Evolutionary conservation across 352 stramenopile genomes (phyloP).

Genomic region (Phytophthora vignae): DNA sequence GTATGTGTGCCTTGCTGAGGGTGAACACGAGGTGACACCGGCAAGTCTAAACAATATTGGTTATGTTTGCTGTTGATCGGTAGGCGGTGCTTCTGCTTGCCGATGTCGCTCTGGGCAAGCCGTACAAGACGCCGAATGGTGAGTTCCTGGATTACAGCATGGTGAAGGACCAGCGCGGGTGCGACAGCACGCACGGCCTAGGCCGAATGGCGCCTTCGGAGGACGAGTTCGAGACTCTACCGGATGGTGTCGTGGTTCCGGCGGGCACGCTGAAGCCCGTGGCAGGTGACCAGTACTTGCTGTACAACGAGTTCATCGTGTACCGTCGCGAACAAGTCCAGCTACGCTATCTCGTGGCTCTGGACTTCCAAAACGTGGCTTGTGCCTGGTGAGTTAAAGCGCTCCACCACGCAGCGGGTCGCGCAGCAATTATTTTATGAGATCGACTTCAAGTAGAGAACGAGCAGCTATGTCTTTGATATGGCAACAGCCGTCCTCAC

Average conservation of each 20-base stretch:
- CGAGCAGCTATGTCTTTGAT: conserved; percentile 18
- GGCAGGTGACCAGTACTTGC: conserved; percentile 28
- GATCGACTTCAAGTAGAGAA: conserved; percentile 3
- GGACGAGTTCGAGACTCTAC: conserved; percentile 32
- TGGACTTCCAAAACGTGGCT: conserved; percentile 33
- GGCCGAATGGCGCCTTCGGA: conserved; percentile 41
- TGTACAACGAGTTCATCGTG: conserved; percentile 64
- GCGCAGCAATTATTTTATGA: conserved; percentile 11
- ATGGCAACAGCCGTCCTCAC: conserved; percentile 18
- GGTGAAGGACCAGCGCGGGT: conserved; percentile 30
- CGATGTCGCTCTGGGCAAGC: conserved; percentile 49
- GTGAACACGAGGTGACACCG: background rate
- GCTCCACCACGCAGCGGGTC: background rate
- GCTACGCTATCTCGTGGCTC: conserved; percentile 43
- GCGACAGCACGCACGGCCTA: conserved; percentile 43
- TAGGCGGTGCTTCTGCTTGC: conserved; percentile 47
- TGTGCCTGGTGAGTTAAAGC: conserved; percentile 23
- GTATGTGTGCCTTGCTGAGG: conserved; percentile 4
- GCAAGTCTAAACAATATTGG: background rate
- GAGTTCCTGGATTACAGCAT: conserved; percentile 39
- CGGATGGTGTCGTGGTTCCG: conserved; percentile 50
- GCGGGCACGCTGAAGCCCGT: conserved; percentile 34
- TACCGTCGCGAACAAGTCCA: conserved; percentile 56
- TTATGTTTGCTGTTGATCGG: background rate
- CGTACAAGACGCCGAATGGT: conserved; percentile 23